phyloP scores from a whole-genome alignment of 352 stramenopile species.

The Aphanomyces euteiches region DNA sequence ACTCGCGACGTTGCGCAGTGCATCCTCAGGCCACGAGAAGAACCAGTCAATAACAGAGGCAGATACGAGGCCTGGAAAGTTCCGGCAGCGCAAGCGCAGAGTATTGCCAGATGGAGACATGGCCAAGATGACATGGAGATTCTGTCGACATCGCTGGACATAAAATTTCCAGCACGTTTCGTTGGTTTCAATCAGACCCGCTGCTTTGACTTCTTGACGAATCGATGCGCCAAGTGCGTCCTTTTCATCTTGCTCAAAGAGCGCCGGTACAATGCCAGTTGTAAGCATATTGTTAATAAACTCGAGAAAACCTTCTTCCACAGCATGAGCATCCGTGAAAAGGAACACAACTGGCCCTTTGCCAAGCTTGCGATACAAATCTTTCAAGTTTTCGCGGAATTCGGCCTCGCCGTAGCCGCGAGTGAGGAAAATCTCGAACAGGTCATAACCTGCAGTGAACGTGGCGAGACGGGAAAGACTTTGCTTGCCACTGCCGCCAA shows the following conservation, averaged over 20 bases:
- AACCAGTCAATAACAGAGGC: constrained; percentile 96
- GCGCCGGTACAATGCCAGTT: constrained; percentile 89
- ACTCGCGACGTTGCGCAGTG: constrained; percentile 88
- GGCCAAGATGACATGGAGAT: constrained; percentile 91
- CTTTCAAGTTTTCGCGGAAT: constrained; percentile 93
- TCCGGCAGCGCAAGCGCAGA: constrained; percentile 90
- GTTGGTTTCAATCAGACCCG: constrained; percentile 85
- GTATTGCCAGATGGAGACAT: constrained; percentile 94
- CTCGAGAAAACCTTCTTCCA: constrained; percentile 95
- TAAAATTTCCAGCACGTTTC: constrained; percentile 95
- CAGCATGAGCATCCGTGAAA: constrained; percentile 94
- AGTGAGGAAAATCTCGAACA: constrained; percentile 94
- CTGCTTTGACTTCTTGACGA: constrained; percentile 84
- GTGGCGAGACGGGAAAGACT: constrained; percentile 88
- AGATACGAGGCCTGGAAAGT: constrained; percentile 92
- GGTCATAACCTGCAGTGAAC: constrained; percentile 90
- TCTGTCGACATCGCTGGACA: constrained; percentile 89
- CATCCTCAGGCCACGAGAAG: constrained; percentile 93
- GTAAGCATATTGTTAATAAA: constrained; percentile 98
- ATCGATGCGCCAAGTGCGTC: constrained; percentile 81
- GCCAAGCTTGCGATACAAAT: constrained; percentile 87
- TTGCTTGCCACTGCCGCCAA: constrained; percentile 93
- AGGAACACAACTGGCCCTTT: constrained; percentile 91
- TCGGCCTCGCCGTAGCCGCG: constrained; percentile 91
- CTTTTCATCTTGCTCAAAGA: constrained; percentile 92